These are phyloP conservation scores for Pyrus bretschneideri DNA, from an alignment of 306 rosid species.

Conservation along the genomic window DNA sequence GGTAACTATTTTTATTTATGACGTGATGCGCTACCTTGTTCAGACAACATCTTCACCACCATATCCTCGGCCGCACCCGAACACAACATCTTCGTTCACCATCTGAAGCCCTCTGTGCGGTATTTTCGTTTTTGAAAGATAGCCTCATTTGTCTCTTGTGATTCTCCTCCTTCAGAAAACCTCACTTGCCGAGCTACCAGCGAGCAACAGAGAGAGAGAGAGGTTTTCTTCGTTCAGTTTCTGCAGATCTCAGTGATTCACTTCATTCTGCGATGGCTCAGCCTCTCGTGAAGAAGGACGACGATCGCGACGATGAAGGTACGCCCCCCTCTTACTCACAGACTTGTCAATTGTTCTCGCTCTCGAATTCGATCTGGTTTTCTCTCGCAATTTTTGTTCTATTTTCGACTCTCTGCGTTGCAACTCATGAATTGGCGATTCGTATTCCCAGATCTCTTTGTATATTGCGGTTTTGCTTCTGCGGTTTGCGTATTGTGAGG, in stretches of 20 bases:
- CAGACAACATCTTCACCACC: background rate
- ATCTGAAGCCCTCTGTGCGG: background rate
- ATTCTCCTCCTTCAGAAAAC: background rate
- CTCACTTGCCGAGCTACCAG: background rate
- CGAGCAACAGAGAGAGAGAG: background rate
- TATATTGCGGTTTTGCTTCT: background rate
- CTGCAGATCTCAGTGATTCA: conserved; percentile 45
- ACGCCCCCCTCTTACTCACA: conserved; percentile 6
- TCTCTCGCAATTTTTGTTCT: background rate
- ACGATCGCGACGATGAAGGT: conserved; percentile 99
- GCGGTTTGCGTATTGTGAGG: conserved; percentile 8
- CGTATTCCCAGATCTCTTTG: conserved; percentile 49
- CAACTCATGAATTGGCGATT: conserved; percentile 26
- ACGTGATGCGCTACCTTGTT: background rate
- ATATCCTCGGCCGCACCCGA: background rate
- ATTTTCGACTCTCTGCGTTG: conserved; percentile 2
- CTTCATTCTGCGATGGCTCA: conserved; percentile 66
- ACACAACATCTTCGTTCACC: background rate
- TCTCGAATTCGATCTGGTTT: conserved; percentile 25
- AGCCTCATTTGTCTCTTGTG: background rate
- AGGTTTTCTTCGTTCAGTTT: background rate
- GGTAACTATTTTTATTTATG: background rate
- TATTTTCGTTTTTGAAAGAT: background rate
- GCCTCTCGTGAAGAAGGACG: conserved; percentile 94
- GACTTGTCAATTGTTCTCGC: background rate